Percentiles rank a stretch among this genome's conserved stretches.
phyloP scores from a whole-genome alignment of 108 stramenopile genomes.

The Discostella pseudostelligera region DNA sequence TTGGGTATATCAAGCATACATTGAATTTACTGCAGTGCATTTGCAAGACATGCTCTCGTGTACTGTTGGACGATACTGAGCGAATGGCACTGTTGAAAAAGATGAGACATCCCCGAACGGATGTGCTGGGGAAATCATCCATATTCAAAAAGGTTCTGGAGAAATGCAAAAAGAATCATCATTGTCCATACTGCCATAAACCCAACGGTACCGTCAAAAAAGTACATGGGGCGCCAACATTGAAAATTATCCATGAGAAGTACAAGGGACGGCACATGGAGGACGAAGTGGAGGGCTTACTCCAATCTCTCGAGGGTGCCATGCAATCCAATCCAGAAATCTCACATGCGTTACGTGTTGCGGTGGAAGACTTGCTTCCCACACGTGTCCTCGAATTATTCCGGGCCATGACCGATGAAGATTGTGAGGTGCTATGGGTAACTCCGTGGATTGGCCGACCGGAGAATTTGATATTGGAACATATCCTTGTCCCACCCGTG shows the following conservation, averaged over 20 bases:
- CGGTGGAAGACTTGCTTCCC: conserved; percentile 75
- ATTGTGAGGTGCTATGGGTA: conserved; percentile 94
- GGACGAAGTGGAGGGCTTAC: conserved; percentile 68
- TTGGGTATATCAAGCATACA: conserved; percentile 96
- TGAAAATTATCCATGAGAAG: conserved; percentile 94
- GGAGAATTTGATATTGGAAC: conserved; percentile 90
- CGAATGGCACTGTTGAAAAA: conserved; percentile 55
- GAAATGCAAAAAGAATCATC: conserved; percentile 85
- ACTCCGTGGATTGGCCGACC: conserved; percentile 90
- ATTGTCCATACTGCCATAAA: conserved; percentile 89
- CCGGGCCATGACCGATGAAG: conserved; percentile 88
- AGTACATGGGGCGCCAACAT: conserved; percentile 87
- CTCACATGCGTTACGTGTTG: conserved; percentile 42
- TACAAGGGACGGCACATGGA: conserved; percentile 81
- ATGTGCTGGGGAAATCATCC: conserved; percentile 71
- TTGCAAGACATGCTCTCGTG: conserved; percentile 95
- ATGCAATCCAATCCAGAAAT: conserved; percentile 81
- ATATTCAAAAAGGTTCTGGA: conserved; percentile 88
- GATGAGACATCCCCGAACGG: conserved; percentile 83
- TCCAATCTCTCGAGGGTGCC: conserved; percentile 55
- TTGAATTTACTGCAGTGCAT: conserved; percentile 91
- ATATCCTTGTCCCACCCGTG: conserved; percentile 95
- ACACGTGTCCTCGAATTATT: conserved; percentile 87
- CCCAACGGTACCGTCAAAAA: conserved; percentile 95
- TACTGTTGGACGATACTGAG: conserved; percentile 79